Evolutionary conservation across 2,329 filamentous ascomycete genomes (phyloP), one percentile per base, ranked within the genome.

Genomic region (Trichoderma sp.): DNA sequence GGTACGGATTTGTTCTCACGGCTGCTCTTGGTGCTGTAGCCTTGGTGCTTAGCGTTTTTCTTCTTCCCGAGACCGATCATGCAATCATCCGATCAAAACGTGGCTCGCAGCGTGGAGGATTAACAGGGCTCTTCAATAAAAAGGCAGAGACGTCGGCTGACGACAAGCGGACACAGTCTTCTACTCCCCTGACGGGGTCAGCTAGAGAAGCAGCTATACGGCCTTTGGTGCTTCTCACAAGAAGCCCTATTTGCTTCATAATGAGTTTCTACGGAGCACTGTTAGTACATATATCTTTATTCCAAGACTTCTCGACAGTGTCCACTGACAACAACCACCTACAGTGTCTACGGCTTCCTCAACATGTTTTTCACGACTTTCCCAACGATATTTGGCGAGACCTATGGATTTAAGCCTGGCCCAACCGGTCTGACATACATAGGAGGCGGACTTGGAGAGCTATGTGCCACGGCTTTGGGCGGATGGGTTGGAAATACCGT

Each of bases 331-430:
- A 28, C 24, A 11, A 7, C 3, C 3, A 14, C 69, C 30, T 43
- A 34, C 18, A 74, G 73, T 28, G 61, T 74, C 0, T 89, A 87
- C 74, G 86, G 86, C 3, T 84, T 86, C 21, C 74, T 89, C 0
- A 89, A 87, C 72, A 84, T 80, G 11, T 79, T 88, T 14, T 84
- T 89, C 75, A 87, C 86, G 6, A 88, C 87, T 3, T 87, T 89
- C 72, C 83, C 84, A 1, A 77, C 84, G 9, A 86, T 89, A 6
- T 89, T 86, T 51, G 28, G 63, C 70, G 30, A 53, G 15, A 67
- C 21, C 34, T 71, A 68, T 61, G 70, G 63, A 3, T 68, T 67
- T 9, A 24, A 34, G 7, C 51, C 70, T 61, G 53, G 62, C 1
- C 62, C 63, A 51, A 68, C 70, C 3, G 62, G 69, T 9, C 32